Conservation (phyloP, 805 yeast species). For the Saccharomycopsis olivae region DNA sequence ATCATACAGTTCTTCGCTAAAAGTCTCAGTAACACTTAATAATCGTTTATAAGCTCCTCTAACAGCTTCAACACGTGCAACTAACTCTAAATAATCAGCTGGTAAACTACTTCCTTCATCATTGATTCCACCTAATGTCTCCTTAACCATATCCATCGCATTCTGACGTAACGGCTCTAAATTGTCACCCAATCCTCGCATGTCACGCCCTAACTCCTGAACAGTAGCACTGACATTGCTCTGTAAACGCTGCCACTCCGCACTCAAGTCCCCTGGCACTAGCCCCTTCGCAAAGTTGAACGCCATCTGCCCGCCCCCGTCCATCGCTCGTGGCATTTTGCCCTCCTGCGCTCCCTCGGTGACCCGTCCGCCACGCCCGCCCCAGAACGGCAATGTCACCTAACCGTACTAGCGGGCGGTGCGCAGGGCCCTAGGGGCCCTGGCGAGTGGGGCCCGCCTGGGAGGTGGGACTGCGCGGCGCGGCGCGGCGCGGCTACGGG, state of each 20-base stretch:
- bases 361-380: too few relatives aligned
- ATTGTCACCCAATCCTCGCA: slow-evolving; percentile 12
- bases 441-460: too few relatives aligned
- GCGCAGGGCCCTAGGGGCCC: too few relatives aligned
- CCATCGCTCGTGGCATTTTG: too few relatives aligned
- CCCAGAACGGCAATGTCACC: too few relatives aligned
- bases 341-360: too few relatives aligned
- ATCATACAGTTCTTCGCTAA: slow-evolving; percentile 67
- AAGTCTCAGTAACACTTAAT: slow-evolving; percentile 46
- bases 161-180: slow-evolving; percentile 22
- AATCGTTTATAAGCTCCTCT: slow-evolving; percentile 47
- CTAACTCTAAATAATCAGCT: slow-evolving; percentile 57
- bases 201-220: slow-evolving; percentile 15
- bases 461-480: too few relatives aligned
- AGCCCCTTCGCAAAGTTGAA: slow-evolving; percentile 17
- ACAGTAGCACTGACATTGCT: slow-evolving; percentile 12
- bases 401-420: too few relatives aligned
- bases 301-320: too few relatives aligned
- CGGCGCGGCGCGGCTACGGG: too few relatives aligned
- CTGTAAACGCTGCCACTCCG: slow-evolving; percentile 15
- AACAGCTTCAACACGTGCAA: slow-evolving; percentile 54
- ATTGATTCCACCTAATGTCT: slow-evolving; percentile 31
- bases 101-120: slow-evolving; percentile 65
- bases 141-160: slow-evolving; percentile 48
- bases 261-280: slow-evolving; percentile 14